phyloP scores from a whole-genome alignment of 345 rosid genomes.

The Acer negundo region DNA sequence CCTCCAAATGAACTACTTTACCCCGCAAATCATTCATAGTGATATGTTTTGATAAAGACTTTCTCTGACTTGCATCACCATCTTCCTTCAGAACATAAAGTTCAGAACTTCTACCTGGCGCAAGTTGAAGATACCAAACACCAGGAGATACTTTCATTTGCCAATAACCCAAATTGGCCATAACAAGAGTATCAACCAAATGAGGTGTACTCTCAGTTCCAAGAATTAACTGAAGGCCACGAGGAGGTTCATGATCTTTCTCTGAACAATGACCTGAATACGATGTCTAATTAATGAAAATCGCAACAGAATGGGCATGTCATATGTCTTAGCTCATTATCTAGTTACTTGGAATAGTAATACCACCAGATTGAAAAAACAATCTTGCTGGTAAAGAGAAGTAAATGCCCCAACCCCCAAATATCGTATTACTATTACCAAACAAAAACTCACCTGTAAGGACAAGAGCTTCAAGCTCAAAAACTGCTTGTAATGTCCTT shows the following conservation, averaged over 20 bases:
- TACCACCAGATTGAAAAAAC: not conserved
- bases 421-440: slow-evolving; percentile 1
- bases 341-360: slow-evolving; percentile 3
- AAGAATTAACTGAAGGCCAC: slow-evolving; percentile 97
- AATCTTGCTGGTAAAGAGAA: not conserved
- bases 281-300: slow-evolving; percentile 13
- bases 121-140: slow-evolving; percentile 97
- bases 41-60: slow-evolving; percentile 64
- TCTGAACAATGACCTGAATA: slow-evolving; percentile 92
- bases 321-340: not conserved
- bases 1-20: slow-evolving; percentile 93
- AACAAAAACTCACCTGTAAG: slow-evolving; percentile 73
- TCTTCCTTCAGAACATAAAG: slow-evolving; percentile 67
- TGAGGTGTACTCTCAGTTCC: slow-evolving; percentile 92
- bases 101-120: slow-evolving; percentile 96
- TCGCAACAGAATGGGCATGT: not conserved
- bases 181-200: slow-evolving; percentile 95
- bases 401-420: not conserved
- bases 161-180: slow-evolving; percentile 99
- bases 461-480: slow-evolving; percentile 96
- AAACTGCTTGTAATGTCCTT: slow-evolving; percentile 93
- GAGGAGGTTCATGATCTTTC: slow-evolving; percentile 96
- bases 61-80: slow-evolving; percentile 45
- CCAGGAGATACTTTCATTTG: slow-evolving; percentile 99
- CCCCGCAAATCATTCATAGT: slow-evolving; percentile 90